A percentile compares a stretch with the other conserved stretches of the same genome.
Evolutionary conservation across 345 rosid species (phyloP).

Genomic region (Eucalyptus sp.): DNA sequence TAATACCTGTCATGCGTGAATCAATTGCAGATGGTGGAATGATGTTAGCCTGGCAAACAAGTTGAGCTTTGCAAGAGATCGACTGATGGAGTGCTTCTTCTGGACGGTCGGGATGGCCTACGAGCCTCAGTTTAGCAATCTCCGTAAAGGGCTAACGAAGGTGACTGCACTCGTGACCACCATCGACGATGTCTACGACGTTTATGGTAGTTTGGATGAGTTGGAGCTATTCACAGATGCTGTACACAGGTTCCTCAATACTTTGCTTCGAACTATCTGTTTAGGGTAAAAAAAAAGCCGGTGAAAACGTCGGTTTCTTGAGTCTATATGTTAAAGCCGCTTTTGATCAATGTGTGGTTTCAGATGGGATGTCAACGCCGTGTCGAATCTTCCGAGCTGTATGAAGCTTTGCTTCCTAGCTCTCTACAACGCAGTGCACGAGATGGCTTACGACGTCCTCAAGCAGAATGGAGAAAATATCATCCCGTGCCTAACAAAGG

Average conservation of each 20-base stretch:
- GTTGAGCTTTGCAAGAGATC: slow-evolving; percentile 25
- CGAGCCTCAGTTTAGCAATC: slow-evolving; percentile 11
- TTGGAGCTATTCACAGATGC: slow-evolving; percentile 21
- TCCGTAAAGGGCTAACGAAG: slow-evolving; percentile 15
- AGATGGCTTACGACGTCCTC: slow-evolving; percentile 24
- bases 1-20: not conserved
- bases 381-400: slow-evolving; percentile 14
- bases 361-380: slow-evolving; percentile 36
- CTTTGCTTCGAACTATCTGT: no score
- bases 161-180: slow-evolving; percentile 13
- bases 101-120: slow-evolving; percentile 16
- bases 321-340: not conserved
- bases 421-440: slow-evolving; percentile 22
- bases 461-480: slow-evolving; percentile 7
- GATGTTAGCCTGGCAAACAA: slow-evolving; percentile 5
- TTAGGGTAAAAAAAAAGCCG: no score
- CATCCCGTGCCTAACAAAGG: slow-evolving; percentile 12
- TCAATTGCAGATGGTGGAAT: slow-evolving; percentile 23
- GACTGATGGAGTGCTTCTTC: slow-evolving; percentile 36
- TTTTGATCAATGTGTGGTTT: not conserved
- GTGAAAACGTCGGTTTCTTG: not conserved
- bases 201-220: slow-evolving; percentile 24
- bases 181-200: slow-evolving; percentile 31
- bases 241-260: slow-evolving; percentile 8
- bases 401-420: slow-evolving; percentile 35